These are phyloP conservation scores for Suhomyces sp. DNA, from an alignment of 805 yeast species.

Conservation along the genomic window DNA sequence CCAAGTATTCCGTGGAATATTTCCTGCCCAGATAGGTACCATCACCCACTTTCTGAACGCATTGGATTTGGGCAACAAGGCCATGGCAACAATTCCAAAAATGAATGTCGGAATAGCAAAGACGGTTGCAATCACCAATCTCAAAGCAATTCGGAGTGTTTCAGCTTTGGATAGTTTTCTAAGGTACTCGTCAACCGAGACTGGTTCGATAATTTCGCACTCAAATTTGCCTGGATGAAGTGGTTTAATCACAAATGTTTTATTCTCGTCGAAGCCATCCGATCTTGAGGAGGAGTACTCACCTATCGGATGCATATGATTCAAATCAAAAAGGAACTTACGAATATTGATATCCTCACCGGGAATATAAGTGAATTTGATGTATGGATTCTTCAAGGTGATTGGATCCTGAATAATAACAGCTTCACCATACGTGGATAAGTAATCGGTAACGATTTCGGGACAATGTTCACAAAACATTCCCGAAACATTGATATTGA, in stretches of 20 bases:
- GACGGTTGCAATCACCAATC: conserved; percentile 50
- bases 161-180: conserved; percentile 49
- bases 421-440: conserved; percentile 55
- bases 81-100: conserved; percentile 70
- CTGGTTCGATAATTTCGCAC: conserved; percentile 53
- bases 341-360: conserved; percentile 52
- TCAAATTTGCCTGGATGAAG: conserved; percentile 37
- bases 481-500: conserved; percentile 57
- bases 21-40: conserved; percentile 62
- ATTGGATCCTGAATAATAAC: conserved; percentile 56
- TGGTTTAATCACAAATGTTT: conserved; percentile 18
- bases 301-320: conserved; percentile 38
- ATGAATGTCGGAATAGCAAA: conserved; percentile 68
- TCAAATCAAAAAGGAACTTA: conserved; percentile 49
- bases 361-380: conserved; percentile 67
- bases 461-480: conserved; percentile 78
- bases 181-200: conserved; percentile 65
- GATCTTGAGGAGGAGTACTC: too few species aligned
- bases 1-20: conserved; percentile 64
- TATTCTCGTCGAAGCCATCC: too few species aligned
- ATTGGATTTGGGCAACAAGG: conserved; percentile 46
- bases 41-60: conserved; percentile 53
- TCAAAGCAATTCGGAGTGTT: conserved; percentile 41
- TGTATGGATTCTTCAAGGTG: conserved; percentile 53
- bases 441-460: conserved; percentile 46